A percentile compares a stretch with the other conserved stretches of the same genome.
Conservation (phyloP, 2,329 filamentous ascomycete species). For the Aureobasidium melanogenum region DNA sequence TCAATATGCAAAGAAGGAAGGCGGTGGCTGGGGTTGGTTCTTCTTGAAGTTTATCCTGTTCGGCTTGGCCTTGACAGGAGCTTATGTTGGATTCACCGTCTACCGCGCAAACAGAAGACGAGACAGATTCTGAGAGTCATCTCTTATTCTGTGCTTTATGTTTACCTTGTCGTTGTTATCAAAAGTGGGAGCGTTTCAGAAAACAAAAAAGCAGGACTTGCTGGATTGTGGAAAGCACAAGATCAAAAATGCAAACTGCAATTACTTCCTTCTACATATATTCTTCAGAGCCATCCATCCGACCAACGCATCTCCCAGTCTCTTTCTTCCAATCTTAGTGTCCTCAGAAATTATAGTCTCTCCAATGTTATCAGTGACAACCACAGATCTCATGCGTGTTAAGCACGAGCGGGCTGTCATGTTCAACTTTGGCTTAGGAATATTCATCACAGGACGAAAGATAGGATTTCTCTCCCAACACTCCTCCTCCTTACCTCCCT, state of each 20-base stretch:
- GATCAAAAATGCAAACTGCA: not conserved
- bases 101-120: slow-evolving; percentile 57
- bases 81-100: slow-evolving; percentile 76
- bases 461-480: not conserved
- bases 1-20: slow-evolving; percentile 43
- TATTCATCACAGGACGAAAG: slow-evolving; percentile 15
- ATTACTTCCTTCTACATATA: not conserved
- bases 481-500: not conserved
- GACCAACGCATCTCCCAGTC: not conserved
- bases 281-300: not conserved
- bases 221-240: not conserved
- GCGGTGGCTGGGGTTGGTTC: slow-evolving; percentile 59
- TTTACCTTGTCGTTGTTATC: not conserved
- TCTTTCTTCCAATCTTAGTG: not conserved
- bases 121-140: slow-evolving; percentile 33
- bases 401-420: slow-evolving; percentile 11
- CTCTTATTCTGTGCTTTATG: not conserved
- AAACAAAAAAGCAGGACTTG: not conserved
- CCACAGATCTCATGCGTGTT: slow-evolving; percentile 5
- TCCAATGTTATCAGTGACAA: slow-evolving; percentile 16
- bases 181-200: not conserved
- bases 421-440: slow-evolving; percentile 17
- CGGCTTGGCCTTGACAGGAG: slow-evolving; percentile 58
- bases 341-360: slow-evolving; percentile 17
- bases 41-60: slow-evolving; percentile 78